Conservation (phyloP, 2,329 filamentous ascomycete genomes). For the Apiospora kogelbergensis region DNA sequence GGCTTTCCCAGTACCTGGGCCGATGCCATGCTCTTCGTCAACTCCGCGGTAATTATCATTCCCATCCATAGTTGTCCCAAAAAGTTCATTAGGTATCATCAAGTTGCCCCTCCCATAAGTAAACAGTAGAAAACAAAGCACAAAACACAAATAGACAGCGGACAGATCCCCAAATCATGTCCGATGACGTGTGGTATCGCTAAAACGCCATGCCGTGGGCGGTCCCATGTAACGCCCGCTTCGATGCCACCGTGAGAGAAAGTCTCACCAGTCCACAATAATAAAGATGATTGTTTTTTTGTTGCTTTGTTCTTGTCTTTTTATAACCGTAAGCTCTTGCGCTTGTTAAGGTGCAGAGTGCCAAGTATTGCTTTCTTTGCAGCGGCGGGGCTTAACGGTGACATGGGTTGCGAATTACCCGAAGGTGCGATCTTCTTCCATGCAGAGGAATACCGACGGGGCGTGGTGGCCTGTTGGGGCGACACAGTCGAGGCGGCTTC, state of each 20-base stretch:
- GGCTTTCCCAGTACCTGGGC: no score
- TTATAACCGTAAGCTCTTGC: slow-evolving; percentile 41
- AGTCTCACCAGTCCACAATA: neutral
- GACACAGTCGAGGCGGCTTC: slow-evolving; percentile 29
- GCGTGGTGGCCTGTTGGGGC: slow-evolving; percentile 17
- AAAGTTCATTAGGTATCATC: slow-evolving; percentile 6
- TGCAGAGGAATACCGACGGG: slow-evolving; percentile 37
- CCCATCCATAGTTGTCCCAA: neutral
- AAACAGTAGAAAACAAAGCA: neutral
- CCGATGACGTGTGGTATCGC: slow-evolving; percentile 3
- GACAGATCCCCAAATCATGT: neutral
- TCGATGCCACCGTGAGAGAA: neutral
- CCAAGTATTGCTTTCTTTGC: slow-evolving; percentile 34
- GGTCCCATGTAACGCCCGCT: neutral
- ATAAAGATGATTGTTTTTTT: neutral
- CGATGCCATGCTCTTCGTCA: neutral
- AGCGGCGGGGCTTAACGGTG: slow-evolving; percentile 20
- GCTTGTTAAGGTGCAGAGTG: slow-evolving; percentile 36
- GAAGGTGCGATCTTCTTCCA: slow-evolving; percentile 25
- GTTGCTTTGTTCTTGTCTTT: neutral
- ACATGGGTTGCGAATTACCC: slow-evolving; percentile 22
- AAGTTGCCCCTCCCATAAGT: slow-evolving; percentile 2
- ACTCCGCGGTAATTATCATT: neutral
- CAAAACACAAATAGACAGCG: neutral
- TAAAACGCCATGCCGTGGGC: neutral